Evolutionary conservation across 2,329 filamentous ascomycete species (phyloP), one percentile per base, ranked within the genome.

Genomic region (Cladorrhinum sp.): DNA sequence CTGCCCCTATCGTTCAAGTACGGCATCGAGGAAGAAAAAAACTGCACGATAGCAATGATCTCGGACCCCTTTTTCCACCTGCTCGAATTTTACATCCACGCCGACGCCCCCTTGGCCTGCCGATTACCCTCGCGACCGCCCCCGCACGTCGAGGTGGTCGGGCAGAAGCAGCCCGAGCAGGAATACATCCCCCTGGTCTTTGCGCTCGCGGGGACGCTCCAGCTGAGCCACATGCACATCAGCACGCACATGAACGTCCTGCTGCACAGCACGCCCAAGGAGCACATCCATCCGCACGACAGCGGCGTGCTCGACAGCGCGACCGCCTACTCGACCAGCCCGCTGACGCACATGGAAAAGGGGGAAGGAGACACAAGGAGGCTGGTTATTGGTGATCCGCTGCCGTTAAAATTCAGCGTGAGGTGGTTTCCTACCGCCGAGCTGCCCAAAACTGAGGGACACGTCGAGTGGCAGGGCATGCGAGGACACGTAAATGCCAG

Each of bases 31-130:
- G 78, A 77, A 76, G 92, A 96, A 73, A 77, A 91, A 67, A 93
- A 93, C 78, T 95, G 91, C 80, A 95, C 91, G 58, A 87, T 95
- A 69, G 80, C 88, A 71, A 83, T 90, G 76, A 81, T 93, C 69
- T 82, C 84, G 69, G 91, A 93, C 73, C 84, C 89, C 45, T 89
- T 93, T 81, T 95, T 92, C 81, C 91, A 95, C 76, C 84, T 93
- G 55, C 88, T 93, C 78, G 91, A 98, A 78, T 98, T 97, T 82
- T 98, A 98, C 82, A 88, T 98, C 74, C 95, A 98, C 81, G 92
- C 90, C 78, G 95, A 99, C 76, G 93, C 92, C 18, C 95, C 95
- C 9, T 82, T 98, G 54, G 87, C 92, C 58, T 99, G 95, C 76
- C 93, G 95, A 56, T 85, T 98, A 13, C 92, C 93, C 25, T 85